Percentiles rank a stretch among this genome's conserved stretches.
Evolutionary conservation across 192 early-diverging fungal genomes (phyloP).

Genomic region (Gamsiella multidivaricata): DNA sequence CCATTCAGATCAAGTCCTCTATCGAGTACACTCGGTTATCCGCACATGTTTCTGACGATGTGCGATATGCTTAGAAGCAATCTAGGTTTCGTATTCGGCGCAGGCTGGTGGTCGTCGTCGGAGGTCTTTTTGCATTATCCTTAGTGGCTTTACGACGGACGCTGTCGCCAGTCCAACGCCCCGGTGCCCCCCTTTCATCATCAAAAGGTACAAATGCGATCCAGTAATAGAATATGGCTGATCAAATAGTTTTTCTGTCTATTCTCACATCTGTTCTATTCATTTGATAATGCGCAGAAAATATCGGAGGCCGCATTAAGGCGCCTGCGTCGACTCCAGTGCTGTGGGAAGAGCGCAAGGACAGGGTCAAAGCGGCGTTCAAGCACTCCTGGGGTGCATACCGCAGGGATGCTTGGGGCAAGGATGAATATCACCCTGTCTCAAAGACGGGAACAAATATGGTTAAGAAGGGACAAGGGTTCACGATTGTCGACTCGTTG

Average conservation of each 20-base stretch:
- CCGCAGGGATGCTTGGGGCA: slow-evolving; percentile 80
- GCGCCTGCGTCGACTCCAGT: background rate
- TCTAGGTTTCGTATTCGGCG: slow-evolving; percentile 9
- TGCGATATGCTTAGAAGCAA: background rate
- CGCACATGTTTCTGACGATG: background rate
- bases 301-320: background rate
- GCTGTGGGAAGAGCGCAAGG: slow-evolving; percentile 63
- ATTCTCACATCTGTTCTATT: no score
- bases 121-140: slow-evolving; percentile 5
- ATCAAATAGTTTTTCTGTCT: background rate
- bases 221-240: background rate
- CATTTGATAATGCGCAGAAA: no score
- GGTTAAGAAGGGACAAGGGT: slow-evolving; percentile 63
- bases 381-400: slow-evolving; percentile 87
- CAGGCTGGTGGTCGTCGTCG: slow-evolving; percentile 5
- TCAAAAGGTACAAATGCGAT: background rate
- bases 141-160: background rate
- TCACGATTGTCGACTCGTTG: slow-evolving; percentile 86
- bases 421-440: slow-evolving; percentile 86
- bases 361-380: slow-evolving; percentile 74
- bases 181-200: background rate
- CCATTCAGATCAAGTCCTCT: no score
- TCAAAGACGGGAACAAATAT: slow-evolving; percentile 74
- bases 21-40: background rate
- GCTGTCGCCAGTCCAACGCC: background rate